Evolutionary conservation across 257 asterid genomes (phyloP), one percentile per base, ranked within the genome.

Genomic region (Gentiana dahurica): DNA sequence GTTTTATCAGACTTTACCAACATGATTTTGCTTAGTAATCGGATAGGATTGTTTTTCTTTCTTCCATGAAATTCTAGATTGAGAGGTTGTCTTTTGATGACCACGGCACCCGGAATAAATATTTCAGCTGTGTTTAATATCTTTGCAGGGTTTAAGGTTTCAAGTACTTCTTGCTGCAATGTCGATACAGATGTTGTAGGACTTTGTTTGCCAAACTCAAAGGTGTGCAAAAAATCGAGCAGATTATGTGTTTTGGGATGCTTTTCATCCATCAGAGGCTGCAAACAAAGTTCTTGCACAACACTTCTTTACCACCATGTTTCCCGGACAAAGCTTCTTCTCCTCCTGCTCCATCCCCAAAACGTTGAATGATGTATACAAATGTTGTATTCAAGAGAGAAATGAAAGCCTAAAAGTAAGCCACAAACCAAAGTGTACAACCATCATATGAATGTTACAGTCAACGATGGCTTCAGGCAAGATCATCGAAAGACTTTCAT

Each of bases 261-360:
- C 95, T 12, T 86, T 83, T 57, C 95, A 87, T 55, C 95, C 95
- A 0, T 77, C 94, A 0, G 96, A 87, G 59, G 96, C 94, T 32
- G 96, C 96, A 12, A 87, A 87, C 70, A 69, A 12, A 11, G 83
- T 84, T 36, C 85, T 87, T 33, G 96, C 94, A 2, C 65, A 75
- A 9, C 65, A 52, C 44, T 67, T 84, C 66, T 87, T 81, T 53
- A 53, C 54, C 34, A 36, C 71, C 3, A n/a, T 83, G 4, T 70
- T 75, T 36, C 38, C 70, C 4, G 44, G 44, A 39, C 0, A 50
- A 50, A 3, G 37, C 80, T 45, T 71, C 77, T 15, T 57, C 83
- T 2, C 78, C 86, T 10, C 78, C 86, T 10, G 70, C 83, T 6
- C 79, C 89, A 11, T 3, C 6, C 33, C 79, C 88, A 41, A 13